Evolutionary conservation across 352 stramenopile genomes (phyloP), one percentile per base, ranked within the genome.

Genomic region (Pythium aphanidermatum): DNA sequence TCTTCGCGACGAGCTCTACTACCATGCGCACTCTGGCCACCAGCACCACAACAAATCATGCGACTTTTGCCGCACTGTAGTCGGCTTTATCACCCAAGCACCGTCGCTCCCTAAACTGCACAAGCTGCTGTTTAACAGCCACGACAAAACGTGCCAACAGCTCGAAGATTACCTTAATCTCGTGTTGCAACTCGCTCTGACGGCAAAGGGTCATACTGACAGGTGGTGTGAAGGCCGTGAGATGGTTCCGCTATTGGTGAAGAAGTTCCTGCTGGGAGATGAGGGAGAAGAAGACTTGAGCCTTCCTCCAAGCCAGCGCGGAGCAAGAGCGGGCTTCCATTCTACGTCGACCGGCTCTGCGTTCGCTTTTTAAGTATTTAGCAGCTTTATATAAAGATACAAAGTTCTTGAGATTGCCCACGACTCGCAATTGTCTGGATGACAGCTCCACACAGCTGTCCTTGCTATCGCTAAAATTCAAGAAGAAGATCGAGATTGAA

Each of bases 1-100:
- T 28, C 25, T 58, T 4, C 49, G 49, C 24, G 25, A 51, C 16
- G 49, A 58, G 32, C 24, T 58, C 17, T 46, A 46, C 41, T 58
- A 51, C 26, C 40, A 51, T 20, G 41, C 41, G 1, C 40, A 40
- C 41, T 25, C 49, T 1, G 49, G 49, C 27, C 49, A 58, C 7
- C 40, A 36, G 25, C 4, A 40, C 25, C 25, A 58, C 25, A 12
- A 25, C 7, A n/a, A 29, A 14, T 33, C 35, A 20, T 58, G 49
- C n/a, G 40, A 41, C 32, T 58, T 58, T 29, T 50, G 49, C 26
- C 27, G 28, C 19, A 28, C 3, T 8, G 41, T 32, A 6, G 19
- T 35, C 7, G 49, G 31, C 1, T 31, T 51, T 9, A 14, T 58
- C 9, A 40, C 25, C 2, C 32, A 51, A 20, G 35, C 32, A 13